Base-by-base conservation (phyloP, 2,329 filamentous ascomycete species). In the Colletotrichum lini region DNA sequence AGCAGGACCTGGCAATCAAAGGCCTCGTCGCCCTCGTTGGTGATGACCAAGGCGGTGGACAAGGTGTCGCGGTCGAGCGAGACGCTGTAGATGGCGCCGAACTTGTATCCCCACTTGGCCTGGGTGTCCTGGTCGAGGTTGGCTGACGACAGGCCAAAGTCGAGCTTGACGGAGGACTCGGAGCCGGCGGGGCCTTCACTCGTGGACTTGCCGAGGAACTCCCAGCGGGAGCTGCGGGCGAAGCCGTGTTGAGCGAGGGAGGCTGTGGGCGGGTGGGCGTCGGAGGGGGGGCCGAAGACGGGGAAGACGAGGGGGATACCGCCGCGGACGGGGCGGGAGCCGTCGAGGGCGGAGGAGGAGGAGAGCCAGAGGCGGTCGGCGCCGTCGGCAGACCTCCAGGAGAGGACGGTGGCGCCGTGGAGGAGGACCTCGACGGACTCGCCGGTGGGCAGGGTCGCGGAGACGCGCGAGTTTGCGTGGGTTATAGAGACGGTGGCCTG, bases 301-400 rank as follows among this genome's bases (percentile, higher is more conserved):
- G 96, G 96, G 80, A 98, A 98, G 45, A 98, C 95, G 62, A 98
- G 84, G 5, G 96, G 96, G 76, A 98, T 94, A 16, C 96, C 96
- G 67, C 96, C 96, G 74, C 96, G 89, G 63, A 98, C 95, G 30
- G 96, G 89, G 86, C 97, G 98, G 76, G 88, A 92, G 63, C 96
- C 96, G 79, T 98, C 95, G 67, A 98, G 86, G 77, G 90, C 90
- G 54, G 95, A 93, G 69, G 88, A 90, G 72, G 95, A 90, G 82
- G 93, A 96, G 75, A 98, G 79, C 88, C 94, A 98, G 65, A 98
- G 87, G 83, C 95, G 95, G 85, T 98, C 95, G 67, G 90, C 84
- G 58, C 93, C 93, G 69, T 89, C 86, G 70, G 91, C 89, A 79
- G 93, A 92, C 86, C 96, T 97, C 96, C 96, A 99, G 82, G 93